Percentiles rank a stretch among this genome's conserved stretches.
These are phyloP conservation scores for Chenopodium berlandieri DNA, from an alignment of 148 eudicot species.

Conservation along the genomic window DNA sequence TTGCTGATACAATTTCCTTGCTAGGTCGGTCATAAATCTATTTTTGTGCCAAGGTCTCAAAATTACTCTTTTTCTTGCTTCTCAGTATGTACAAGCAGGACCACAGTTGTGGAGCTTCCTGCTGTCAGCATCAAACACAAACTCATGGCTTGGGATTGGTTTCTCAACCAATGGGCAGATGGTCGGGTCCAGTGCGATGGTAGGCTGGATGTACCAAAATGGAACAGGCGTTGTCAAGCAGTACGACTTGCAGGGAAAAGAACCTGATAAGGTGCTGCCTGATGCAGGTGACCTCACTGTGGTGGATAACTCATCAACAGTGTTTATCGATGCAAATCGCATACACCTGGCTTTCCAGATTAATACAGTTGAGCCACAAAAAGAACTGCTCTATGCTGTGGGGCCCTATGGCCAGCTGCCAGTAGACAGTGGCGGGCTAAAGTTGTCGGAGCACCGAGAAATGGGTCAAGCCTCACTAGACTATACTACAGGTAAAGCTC, in stretches of 20 bases:
- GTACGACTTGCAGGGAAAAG: conserved; percentile 42
- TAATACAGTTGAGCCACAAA: conserved; percentile 35
- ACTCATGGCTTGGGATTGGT: conserved; percentile 59
- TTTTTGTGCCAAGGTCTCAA: conserved; percentile 5
- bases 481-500: conserved; percentile 57
- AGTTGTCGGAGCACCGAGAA: conserved; percentile 39
- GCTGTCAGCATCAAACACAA: conserved; percentile 53
- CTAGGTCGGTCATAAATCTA: too few species aligned
- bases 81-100: conserved; percentile 49
- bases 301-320: conserved; percentile 32
- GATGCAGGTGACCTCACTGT: conserved; percentile 48
- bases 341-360: conserved; percentile 68
- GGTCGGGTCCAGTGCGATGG: conserved; percentile 77
- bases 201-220: conserved; percentile 56
- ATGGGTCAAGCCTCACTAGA: conserved; percentile 39
- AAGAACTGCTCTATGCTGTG: conserved; percentile 45
- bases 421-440: conserved; percentile 16
- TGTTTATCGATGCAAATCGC: conserved; percentile 21
- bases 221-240: conserved; percentile 35
- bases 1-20: neutral
- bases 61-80: neutral
- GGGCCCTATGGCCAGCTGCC: conserved; percentile 48
- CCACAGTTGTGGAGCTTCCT: conserved; percentile 68
- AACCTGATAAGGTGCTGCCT: conserved; percentile 33
- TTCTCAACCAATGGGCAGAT: conserved; percentile 62